Evolutionary conservation across 2,329 filamentous ascomycete genomes (phyloP).

Genomic region (Cryoendolithus antarcticus): DNA sequence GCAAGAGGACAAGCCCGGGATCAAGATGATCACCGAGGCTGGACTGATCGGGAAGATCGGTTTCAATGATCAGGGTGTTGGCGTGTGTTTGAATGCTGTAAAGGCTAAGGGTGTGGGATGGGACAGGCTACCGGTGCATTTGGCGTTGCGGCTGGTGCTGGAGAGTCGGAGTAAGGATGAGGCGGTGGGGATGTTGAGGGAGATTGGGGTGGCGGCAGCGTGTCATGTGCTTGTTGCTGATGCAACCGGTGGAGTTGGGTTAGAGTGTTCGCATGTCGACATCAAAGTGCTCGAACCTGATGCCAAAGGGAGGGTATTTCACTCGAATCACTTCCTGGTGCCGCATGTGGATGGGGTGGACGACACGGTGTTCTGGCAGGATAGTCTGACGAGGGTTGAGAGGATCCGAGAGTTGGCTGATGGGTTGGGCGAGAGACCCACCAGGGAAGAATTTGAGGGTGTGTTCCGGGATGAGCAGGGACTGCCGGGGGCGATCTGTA

Average conservation of each 20-base stretch:
- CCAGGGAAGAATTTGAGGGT: conserved; percentile 18
- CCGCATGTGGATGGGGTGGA: conserved; percentile 25
- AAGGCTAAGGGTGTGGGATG: conserved; percentile 42
- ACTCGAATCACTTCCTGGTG: conserved; percentile 32
- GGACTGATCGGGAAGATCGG: conserved; percentile 56
- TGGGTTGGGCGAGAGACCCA: conserved; percentile 26
- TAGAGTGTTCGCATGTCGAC: conserved; percentile 36
- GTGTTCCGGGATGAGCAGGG: conserved; percentile 32
- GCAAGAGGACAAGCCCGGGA: conserved; percentile 32
- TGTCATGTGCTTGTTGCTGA: conserved; percentile 46
- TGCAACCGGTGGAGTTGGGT: conserved; percentile 30
- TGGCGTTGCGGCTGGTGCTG: conserved; percentile 44
- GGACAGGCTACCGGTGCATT: conserved; percentile 45
- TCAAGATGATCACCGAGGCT: conserved; percentile 47
- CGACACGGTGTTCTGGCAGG: conserved; percentile 32
- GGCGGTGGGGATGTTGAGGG: conserved; percentile 34
- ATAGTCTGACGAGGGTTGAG: conserved; percentile 18
- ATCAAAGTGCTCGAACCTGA: conserved; percentile 23
- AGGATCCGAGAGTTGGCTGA: conserved; percentile 10
- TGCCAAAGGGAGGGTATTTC: conserved; percentile 23
- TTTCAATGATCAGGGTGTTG: conserved; percentile 47
- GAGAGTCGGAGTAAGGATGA: conserved; percentile 37
- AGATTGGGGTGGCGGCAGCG: conserved; percentile 38
- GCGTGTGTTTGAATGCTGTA: conserved; percentile 51
- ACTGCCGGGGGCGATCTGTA: conserved; percentile 26